These are phyloP conservation scores for Astrothelium subdiscretum DNA, from an alignment of 495 filamentous ascomycete species.

Conservation along the genomic window DNA sequence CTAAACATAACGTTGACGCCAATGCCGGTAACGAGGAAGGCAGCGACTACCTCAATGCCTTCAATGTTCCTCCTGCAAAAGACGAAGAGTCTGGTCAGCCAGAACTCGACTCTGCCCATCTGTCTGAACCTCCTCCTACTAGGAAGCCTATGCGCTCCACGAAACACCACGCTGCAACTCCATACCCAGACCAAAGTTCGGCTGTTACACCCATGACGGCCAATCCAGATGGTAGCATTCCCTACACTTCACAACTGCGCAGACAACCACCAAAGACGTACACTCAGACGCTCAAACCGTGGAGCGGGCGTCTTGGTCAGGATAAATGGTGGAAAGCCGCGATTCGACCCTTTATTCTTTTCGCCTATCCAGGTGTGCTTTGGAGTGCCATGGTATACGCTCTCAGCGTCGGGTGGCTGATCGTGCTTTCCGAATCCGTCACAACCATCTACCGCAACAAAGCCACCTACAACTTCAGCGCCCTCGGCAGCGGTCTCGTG, in stretches of 20 bases:
- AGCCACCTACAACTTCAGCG: conserved; percentile 61
- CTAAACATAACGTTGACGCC: neutral
- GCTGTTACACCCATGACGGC: neutral
- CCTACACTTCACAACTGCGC: conserved; percentile 14
- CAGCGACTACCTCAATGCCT: conserved; percentile 5
- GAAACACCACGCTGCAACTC: neutral
- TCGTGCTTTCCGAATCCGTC: conserved; percentile 83
- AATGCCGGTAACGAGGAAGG: neutral
- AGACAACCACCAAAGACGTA: conserved; percentile 54
- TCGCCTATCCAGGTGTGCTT: conserved; percentile 76
- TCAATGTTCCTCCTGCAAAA: neutral
- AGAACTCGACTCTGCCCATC: neutral
- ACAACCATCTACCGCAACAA: conserved; percentile 59
- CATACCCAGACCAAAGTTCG: neutral
- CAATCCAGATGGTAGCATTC: neutral
- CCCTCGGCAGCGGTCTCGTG: conserved; percentile 70
- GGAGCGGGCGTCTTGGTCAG: conserved; percentile 62
- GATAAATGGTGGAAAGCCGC: conserved; percentile 72
- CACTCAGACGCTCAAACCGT: conserved; percentile 55
- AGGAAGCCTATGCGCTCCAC: neutral
- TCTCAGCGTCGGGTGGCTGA: conserved; percentile 88
- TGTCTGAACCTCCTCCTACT: neutral
- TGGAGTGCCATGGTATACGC: conserved; percentile 85
- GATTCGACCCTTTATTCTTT: conserved; percentile 71
- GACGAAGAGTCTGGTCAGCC: neutral